These are phyloP conservation scores for Emergomyces orientalis DNA, from an alignment of 2,329 filamentous ascomycete genomes.

Conservation along the genomic window DNA sequence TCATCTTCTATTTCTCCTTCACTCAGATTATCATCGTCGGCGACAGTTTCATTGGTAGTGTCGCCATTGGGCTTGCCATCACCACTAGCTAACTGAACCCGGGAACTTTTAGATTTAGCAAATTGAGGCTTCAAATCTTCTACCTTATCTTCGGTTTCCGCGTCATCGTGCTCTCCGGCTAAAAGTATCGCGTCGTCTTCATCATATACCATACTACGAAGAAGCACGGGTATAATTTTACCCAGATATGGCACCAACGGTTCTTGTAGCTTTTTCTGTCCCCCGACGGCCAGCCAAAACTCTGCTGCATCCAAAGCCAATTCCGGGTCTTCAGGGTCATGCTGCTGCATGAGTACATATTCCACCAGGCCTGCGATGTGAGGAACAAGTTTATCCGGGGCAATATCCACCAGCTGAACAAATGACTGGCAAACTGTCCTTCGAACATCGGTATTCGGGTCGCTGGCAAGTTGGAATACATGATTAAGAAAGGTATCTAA, in stretches of 20 bases:
- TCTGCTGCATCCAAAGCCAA: constrained; percentile 90
- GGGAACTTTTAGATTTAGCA: constrained; percentile 58
- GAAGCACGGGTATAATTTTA: constrained; percentile 79
- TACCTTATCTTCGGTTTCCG: constrained; percentile 78
- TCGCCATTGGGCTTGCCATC: constrained; percentile 33
- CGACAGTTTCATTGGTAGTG: constrained; percentile 43
- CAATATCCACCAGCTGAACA: constrained; percentile 80
- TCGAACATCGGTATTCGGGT: constrained; percentile 70
- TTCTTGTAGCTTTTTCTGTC: constrained; percentile 70
- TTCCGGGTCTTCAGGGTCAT: constrained; percentile 70
- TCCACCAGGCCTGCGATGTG: constrained; percentile 82
- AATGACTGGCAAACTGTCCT: constrained; percentile 90
- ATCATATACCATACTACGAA: constrained; percentile 93
- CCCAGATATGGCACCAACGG: constrained; percentile 66
- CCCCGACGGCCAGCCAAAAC: constrained; percentile 91
- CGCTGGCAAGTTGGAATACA: constrained; percentile 71
- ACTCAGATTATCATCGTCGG: constrained; percentile 65
- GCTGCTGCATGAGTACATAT: constrained; percentile 86
- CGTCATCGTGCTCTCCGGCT: constrained; percentile 77
- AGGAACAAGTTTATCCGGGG: constrained; percentile 81
- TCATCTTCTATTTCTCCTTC: constrained; percentile 75
- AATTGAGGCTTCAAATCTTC: constrained; percentile 92
- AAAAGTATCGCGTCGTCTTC: constrained; percentile 84
- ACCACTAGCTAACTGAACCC: constrained; percentile 43
- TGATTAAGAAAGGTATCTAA: constrained; percentile 74